Evolutionary conservation across 331 rosid species (phyloP).

Genomic region (Malus hybrid): DNA sequence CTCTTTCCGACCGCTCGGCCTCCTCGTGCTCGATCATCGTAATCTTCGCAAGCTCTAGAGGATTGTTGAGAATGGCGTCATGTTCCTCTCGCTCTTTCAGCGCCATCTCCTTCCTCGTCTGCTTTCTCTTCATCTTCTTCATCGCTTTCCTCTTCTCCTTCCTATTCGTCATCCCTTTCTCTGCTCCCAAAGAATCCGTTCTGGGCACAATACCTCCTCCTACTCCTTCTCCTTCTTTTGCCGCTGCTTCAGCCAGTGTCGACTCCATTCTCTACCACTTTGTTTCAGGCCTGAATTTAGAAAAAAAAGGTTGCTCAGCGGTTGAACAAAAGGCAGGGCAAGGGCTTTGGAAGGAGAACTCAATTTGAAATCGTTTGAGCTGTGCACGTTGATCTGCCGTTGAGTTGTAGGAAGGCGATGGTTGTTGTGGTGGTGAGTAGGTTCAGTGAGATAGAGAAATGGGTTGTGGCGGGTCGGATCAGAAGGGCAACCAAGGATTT

Average conservation of each 20-base stretch:
- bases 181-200: not conserved
- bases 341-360: too few relatives aligned
- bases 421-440: too few relatives aligned
- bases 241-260: slow-evolving; percentile 4
- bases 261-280: not conserved
- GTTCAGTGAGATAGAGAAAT: too few relatives aligned
- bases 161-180: slow-evolving; percentile 26
- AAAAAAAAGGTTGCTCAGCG: too few relatives aligned
- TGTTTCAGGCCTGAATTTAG: not conserved
- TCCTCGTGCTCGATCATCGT: slow-evolving; percentile 46
- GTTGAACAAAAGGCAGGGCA: too few relatives aligned
- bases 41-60: slow-evolving; percentile 46
- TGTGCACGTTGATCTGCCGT: too few relatives aligned
- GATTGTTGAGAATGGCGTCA: slow-evolving; percentile 54
- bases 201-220: not conserved
- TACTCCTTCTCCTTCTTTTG: not conserved
- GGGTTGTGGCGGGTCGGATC: too few relatives aligned
- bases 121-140: slow-evolving; percentile 74
- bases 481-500: too few relatives aligned
- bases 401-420: too few relatives aligned
- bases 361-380: too few relatives aligned
- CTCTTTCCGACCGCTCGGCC: slow-evolving; percentile 56
- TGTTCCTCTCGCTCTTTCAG: slow-evolving; percentile 44
- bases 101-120: slow-evolving; percentile 55
- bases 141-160: slow-evolving; percentile 82